Conservation (phyloP, 1,139 yeast genomes). For the Pichia norvegensis region DNA sequence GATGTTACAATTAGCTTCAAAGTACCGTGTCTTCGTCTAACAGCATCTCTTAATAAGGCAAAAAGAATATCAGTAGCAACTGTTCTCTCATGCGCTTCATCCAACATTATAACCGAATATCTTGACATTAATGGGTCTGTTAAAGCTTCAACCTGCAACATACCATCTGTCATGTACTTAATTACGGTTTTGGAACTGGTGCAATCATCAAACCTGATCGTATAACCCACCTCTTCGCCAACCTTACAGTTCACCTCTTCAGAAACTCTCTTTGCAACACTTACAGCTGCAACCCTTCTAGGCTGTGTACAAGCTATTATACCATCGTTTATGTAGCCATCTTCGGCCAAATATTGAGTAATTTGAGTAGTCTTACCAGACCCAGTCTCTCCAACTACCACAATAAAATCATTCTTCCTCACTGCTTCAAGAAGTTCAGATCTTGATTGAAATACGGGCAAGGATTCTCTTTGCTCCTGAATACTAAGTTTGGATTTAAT, state of each 20-base stretch:
- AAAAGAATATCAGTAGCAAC: slow-evolving; percentile 88
- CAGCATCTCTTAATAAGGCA: slow-evolving; percentile 72
- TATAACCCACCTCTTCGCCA: slow-evolving; percentile 61
- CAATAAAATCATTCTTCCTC: slow-evolving; percentile 59
- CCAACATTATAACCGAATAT: slow-evolving; percentile 87
- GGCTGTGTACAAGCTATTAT: slow-evolving; percentile 76
- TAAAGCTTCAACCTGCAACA: slow-evolving; percentile 95
- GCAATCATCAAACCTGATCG: slow-evolving; percentile 86
- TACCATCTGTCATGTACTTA: slow-evolving; percentile 99
- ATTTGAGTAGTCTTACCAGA: slow-evolving; percentile 60
- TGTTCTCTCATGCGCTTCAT: slow-evolving; percentile 97
- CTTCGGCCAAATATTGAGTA: slow-evolving; percentile 73
- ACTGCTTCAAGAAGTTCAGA: slow-evolving; percentile 51
- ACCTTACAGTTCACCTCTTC: slow-evolving; percentile 52
- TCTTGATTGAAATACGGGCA: slow-evolving; percentile 70
- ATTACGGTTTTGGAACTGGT: slow-evolving; percentile 71
- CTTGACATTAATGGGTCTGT: slow-evolving; percentile 75
- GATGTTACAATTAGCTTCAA: slow-evolving; percentile 79
- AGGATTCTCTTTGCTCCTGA: slow-evolving; percentile 54
- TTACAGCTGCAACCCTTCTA: slow-evolving; percentile 64
- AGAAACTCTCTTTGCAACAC: slow-evolving; percentile 63
- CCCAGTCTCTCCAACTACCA: slow-evolving; percentile 92
- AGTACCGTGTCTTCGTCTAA: slow-evolving; percentile 56
- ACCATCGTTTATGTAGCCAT: slow-evolving; percentile 74
- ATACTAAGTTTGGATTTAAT: slow-evolving; percentile 46